Base-by-base conservation (phyloP, 208 protist species). In the Crithidia expoeki region DNA sequence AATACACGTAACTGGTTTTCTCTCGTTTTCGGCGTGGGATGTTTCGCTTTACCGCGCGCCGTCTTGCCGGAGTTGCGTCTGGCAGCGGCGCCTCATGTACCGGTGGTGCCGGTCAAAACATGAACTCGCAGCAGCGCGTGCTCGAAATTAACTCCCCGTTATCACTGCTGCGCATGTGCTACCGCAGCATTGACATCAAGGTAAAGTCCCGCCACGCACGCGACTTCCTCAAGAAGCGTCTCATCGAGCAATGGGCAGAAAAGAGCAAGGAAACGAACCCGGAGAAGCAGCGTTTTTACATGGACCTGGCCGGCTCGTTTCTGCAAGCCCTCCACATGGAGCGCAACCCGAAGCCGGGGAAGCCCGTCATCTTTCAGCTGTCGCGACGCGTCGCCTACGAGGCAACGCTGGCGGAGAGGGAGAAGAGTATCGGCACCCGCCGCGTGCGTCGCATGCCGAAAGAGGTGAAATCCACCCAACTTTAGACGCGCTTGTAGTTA, bases 121-220 rank as follows among this genome's bases (percentile, higher is more conserved):
- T 88, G 68, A 92, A 94, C 73, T 76, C 83, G n/a, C 88, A 94
- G 71, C 87, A 94, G 71, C 70, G 87, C 46, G 85, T 94, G 19
- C 76, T 96, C 11, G 78, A 94, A 23, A 94, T 96, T 69, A 72
- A 68, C 47, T 94, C 92, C 2, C 80, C 92, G 12, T 76, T 86
- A 47, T 86, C 85, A 17, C 68, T 96, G 12, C 83, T 96, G n/a
- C 85, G 92, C 21, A 96, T 96, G 92, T 94, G 89, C 79, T 94
- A 94, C 77, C 86, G 89, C n/a, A 93, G 86, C 58, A 94, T 96
- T 55, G 92, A 96, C 80, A 94, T 96, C 46, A 76, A 67, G 23
- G 89, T 96, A 34, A 93, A 94, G 65, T 94, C 89, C 17, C 81
- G 92, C 64, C 89, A 94, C 74, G 92, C 88, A 6, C 86, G 92